Evolutionary conservation across 805 yeast genomes (phyloP), one percentile per base, ranked within the genome.

Genomic region (Candida caryicola): DNA sequence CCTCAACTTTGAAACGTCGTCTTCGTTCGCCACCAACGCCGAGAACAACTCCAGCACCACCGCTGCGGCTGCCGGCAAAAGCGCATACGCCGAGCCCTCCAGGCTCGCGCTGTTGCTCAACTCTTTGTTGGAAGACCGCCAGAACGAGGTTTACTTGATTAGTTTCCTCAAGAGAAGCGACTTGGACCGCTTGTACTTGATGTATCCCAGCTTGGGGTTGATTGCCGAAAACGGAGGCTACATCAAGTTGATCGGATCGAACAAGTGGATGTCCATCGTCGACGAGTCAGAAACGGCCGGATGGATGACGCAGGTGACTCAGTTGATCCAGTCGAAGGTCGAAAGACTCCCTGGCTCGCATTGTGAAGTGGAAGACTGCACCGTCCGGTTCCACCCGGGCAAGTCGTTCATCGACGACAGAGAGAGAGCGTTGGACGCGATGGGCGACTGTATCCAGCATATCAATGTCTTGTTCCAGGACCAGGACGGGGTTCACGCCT

Each of bases 161-260:
- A 81, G 89, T 46, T 76, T 78, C 31, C 74, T 81, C 52, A 80
- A 79, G 36, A 71, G 83, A 42, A 60, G 71, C 1, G 85, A 81
- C 29, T 62, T 90, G 53, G 85, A 83, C 44, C 70, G 85, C 38
- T 63, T 79, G 37, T 89, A 82, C 62, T 71, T 82, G 14, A 74
- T 87, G 47, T 73, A 79, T 3, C 77, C 83, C 1, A 77, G 77
- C 29, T 53, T 90, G 21, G 97, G 97, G 0, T 66, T 91, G 36
- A 80, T 91, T 45, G 95, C 96, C 1, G 98, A 90, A 59, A 82
- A 83, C 54, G 98, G 98, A 26, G 95, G 88, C 0, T 87, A 76
- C 51, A 71, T 91, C 23, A 81, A 76, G 55, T 52, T 78, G 14
- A 73, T 74, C 12, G 71, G 76, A 15, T 47, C 66, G 18, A 60